Conservation (phyloP, 2,329 filamentous ascomycete genomes). For the Colletotrichum kahawae region DNA sequence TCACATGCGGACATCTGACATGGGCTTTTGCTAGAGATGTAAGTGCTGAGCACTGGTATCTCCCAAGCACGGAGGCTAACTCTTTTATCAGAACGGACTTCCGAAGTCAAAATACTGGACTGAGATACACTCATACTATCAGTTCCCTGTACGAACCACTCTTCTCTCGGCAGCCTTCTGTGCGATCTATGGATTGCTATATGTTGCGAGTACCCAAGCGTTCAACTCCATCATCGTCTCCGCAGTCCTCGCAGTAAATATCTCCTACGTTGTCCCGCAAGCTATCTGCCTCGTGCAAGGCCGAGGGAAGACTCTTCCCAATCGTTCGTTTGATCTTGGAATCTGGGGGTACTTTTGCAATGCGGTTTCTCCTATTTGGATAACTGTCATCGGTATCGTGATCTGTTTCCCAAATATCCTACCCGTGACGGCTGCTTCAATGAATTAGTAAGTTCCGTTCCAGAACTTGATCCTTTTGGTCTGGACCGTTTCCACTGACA, state of each 20-base stretch:
- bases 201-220: constrained; percentile 32
- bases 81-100: constrained; percentile 19
- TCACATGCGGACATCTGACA: constrained; percentile 33
- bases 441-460: neutral
- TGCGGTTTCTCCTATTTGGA: constrained; percentile 24
- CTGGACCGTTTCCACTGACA: neutral
- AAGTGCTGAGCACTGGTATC: neutral
- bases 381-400: constrained; percentile 25
- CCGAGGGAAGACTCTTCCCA: constrained; percentile 22
- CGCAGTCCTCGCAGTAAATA: constrained; percentile 31
- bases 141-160: constrained; percentile 34
- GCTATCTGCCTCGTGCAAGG: constrained; percentile 26
- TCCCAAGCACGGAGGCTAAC: neutral
- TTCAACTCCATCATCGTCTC: constrained; percentile 38
- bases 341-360: constrained; percentile 26
- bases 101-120: constrained; percentile 29
- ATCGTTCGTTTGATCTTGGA: constrained; percentile 25
- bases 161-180: constrained; percentile 30
- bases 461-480: neutral
- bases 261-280: constrained; percentile 33
- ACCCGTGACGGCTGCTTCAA: constrained; percentile 15
- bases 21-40: constrained; percentile 39
- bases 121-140: constrained; percentile 22
- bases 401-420: constrained; percentile 28
- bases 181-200: constrained; percentile 34